Conservation (phyloP, 345 rosid species). For the Citrus glauca region DNA sequence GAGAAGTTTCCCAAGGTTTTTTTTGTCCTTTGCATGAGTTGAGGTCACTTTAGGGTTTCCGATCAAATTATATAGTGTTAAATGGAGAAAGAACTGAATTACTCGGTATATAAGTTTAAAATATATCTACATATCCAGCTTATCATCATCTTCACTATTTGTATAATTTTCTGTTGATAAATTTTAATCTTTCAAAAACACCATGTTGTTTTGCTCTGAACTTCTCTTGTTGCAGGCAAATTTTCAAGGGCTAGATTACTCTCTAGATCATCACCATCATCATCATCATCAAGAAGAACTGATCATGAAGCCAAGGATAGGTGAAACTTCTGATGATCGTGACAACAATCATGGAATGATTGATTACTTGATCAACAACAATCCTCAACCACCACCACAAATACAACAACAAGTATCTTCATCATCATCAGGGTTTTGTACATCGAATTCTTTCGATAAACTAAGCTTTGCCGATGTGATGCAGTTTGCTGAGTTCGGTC, state of each 20-base stretch:
- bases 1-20: slow-evolving; percentile 14
- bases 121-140: not conserved
- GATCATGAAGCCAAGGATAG: slow-evolving; percentile 24
- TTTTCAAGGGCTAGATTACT: slow-evolving; percentile 40
- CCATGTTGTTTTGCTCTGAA: slow-evolving; percentile 28
- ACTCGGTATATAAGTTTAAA: slow-evolving; percentile 42
- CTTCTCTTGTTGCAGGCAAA: slow-evolving; percentile 41
- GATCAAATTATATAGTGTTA: not conserved
- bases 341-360: slow-evolving; percentile 33
- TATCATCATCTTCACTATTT: slow-evolving; percentile 6
- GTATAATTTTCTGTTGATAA: slow-evolving; percentile 20
- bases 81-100: slow-evolving; percentile 73
- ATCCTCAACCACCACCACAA: slow-evolving; percentile 29
- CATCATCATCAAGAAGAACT: slow-evolving; percentile 19
- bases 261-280: slow-evolving; percentile 22
- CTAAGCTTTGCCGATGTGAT: slow-evolving; percentile 80
- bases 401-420: not conserved
- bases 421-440: slow-evolving; percentile 37
- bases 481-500: slow-evolving; percentile 89
- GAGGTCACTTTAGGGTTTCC: slow-evolving; percentile 20
- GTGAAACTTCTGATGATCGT: slow-evolving; percentile 25
- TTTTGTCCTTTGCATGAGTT: slow-evolving; percentile 24
- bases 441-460: slow-evolving; percentile 56
- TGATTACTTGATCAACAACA: slow-evolving; percentile 54
- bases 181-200: slow-evolving; percentile 1